Percentiles rank a stretch among this genome's conserved stretches.
Conservation (phyloP, 306 rosid genomes). For the Phaseolus lunatus region DNA sequence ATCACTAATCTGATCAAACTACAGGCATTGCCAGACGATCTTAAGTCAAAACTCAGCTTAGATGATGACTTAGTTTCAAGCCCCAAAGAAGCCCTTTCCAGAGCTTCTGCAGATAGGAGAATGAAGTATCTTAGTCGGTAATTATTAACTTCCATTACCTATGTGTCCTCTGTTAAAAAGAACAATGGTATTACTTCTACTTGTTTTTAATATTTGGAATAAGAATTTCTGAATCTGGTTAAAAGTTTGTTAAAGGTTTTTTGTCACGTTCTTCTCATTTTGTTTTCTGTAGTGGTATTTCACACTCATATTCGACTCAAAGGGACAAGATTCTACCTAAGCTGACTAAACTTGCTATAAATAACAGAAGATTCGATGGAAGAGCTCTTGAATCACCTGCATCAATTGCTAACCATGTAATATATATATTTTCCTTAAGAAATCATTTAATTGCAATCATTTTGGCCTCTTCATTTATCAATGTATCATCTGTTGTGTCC, state of each 20-base stretch:
- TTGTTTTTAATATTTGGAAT: slow-evolving; percentile 25
- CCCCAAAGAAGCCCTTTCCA: slow-evolving; percentile 98
- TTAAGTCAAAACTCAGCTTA: slow-evolving; percentile 85
- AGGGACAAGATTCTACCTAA: slow-evolving; percentile 78
- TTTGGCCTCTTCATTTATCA: slow-evolving; percentile 41
- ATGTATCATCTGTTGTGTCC: slow-evolving; percentile 12
- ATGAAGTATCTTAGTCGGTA: slow-evolving; percentile 86
- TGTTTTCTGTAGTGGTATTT: slow-evolving; percentile 61
- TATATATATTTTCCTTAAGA: slow-evolving; percentile 35
- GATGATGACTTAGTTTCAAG: slow-evolving; percentile 83
- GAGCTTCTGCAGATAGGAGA: slow-evolving; percentile 95
- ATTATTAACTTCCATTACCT: slow-evolving; percentile 19
- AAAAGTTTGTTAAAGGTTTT: slow-evolving; percentile 24
- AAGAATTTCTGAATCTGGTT: slow-evolving; percentile 32
- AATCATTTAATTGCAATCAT: slow-evolving; percentile 26
- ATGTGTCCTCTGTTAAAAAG: slow-evolving; percentile 29
- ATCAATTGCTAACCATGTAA: slow-evolving; percentile 74
- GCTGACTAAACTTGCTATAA: slow-evolving; percentile 84
- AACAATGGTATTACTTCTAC: slow-evolving; percentile 24
- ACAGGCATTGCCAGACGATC: slow-evolving; percentile 97
- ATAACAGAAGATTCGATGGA: slow-evolving; percentile 71
- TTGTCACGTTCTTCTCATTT: slow-evolving; percentile 42
- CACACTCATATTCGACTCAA: slow-evolving; percentile 77
- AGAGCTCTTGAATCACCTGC: slow-evolving; percentile 83
- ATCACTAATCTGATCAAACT: slow-evolving; percentile 54